phyloP scores from a whole-genome alignment of 805 yeast species.

The Kluyveromyces wickerhamii region DNA sequence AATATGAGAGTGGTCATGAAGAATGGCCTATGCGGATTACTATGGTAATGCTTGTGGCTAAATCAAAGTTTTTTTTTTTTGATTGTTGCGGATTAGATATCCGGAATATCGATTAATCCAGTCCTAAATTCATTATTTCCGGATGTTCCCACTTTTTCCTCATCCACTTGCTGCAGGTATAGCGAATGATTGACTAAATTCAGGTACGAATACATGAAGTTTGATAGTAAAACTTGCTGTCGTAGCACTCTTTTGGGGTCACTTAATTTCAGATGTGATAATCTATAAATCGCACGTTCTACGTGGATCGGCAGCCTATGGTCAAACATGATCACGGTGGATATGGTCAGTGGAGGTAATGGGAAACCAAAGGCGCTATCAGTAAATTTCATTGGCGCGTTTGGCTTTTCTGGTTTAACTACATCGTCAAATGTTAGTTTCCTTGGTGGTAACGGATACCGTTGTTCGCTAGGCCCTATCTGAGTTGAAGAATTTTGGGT shows the following conservation, averaged over 20 bases:
- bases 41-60: too few species aligned
- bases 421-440: slow-evolving; percentile 31
- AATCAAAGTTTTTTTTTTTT: neutral
- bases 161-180: slow-evolving; percentile 57
- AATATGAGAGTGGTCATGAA: too few species aligned
- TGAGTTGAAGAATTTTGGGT: neutral
- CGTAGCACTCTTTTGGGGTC: slow-evolving; percentile 86
- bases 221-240: slow-evolving; percentile 88
- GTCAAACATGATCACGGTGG: slow-evolving; percentile 74
- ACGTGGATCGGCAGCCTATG: slow-evolving; percentile 89
- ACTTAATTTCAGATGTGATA: slow-evolving; percentile 88
- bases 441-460: slow-evolving; percentile 21
- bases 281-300: slow-evolving; percentile 88
- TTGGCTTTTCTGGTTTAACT: slow-evolving; percentile 36
- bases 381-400: slow-evolving; percentile 51
- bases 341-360: slow-evolving; percentile 67
- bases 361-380: slow-evolving; percentile 88
- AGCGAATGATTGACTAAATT: slow-evolving; percentile 89
- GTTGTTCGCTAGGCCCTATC: slow-evolving; percentile 1
- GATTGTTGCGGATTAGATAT: slow-evolving; percentile 3
- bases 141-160: slow-evolving; percentile 15
- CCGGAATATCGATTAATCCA: neutral
- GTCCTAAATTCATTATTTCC: neutral
- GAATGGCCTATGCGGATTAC: too few species aligned
- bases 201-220: slow-evolving; percentile 95